Evolutionary conservation across 225 moss, liverwort and hornwort genomes (phyloP).

Genomic region (Neckera pumila): DNA sequence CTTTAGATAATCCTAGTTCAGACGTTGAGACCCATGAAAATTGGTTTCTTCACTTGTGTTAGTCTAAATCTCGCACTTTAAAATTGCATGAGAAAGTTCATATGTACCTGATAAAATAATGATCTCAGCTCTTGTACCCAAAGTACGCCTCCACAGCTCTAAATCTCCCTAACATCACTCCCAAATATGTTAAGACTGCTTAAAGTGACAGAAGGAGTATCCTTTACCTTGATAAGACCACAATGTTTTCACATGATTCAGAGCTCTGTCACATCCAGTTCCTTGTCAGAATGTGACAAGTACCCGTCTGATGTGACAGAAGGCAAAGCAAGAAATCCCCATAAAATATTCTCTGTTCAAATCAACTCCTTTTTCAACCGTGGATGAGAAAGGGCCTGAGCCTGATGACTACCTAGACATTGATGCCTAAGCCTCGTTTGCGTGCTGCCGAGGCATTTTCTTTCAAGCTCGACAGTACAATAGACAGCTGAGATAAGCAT

Average conservation of each 20-base stretch:
- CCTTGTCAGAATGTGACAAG: neutral
- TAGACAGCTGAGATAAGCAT: slow-evolving; percentile 1
- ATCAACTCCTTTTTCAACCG: neutral
- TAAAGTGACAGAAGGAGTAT: neutral
- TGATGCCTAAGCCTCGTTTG: neutral
- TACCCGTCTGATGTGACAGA: neutral
- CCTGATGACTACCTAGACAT: neutral
- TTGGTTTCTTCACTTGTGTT: neutral
- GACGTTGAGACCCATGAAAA: neutral
- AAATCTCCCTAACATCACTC: neutral
- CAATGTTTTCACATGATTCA: neutral
- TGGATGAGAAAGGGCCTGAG: neutral
- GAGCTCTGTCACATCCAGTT: neutral
- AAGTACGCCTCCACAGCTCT: neutral
- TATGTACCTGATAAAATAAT: too few species aligned
- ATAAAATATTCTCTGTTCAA: neutral
- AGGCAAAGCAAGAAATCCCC: neutral
- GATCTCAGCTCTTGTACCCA: neutral
- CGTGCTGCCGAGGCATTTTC: neutral
- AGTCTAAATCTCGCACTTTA: neutral
- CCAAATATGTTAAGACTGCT: neutral
- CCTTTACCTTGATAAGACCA: neutral
- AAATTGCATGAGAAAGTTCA: neutral
- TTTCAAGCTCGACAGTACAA: neutral
- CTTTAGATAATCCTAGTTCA: neutral